Evolutionary conservation across 75 land plant genomes (phyloP).

Genomic region (Sequoiadendron giganteum): DNA sequence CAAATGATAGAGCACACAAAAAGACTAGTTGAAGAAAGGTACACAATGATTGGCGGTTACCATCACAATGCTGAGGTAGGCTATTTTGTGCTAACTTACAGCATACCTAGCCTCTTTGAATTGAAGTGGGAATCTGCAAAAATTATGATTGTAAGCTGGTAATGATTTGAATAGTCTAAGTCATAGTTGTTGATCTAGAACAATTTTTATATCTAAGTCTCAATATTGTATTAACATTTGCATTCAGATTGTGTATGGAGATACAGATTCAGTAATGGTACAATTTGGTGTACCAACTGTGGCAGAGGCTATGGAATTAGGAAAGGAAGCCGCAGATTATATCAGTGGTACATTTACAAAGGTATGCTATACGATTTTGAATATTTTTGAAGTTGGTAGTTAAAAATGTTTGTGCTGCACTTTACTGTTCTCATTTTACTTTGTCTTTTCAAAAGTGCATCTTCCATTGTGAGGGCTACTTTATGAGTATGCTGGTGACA

Average conservation of each 20-base stretch:
- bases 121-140: not conserved
- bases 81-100: not conserved
- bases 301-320: slow-evolving; percentile 84
- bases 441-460: not conserved
- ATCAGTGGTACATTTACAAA: slow-evolving; percentile 93
- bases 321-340: slow-evolving; percentile 92
- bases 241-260: slow-evolving; percentile 92
- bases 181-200: not conserved
- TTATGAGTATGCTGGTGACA: not conserved
- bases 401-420: not conserved
- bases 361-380: slow-evolving; percentile 29
- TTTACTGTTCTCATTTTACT: not conserved
- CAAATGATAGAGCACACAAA: slow-evolving; percentile 99
- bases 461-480: not conserved
- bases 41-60: slow-evolving; percentile 64
- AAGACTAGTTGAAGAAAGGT: slow-evolving; percentile 92
- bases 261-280: slow-evolving; percentile 99
- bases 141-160: not conserved
- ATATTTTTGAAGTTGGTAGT: not conserved
- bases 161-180: slow-evolving; percentile 1
- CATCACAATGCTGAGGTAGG: slow-evolving; percentile 81
- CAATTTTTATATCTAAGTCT: not conserved
- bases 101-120: not conserved
- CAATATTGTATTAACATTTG: not conserved
- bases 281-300: slow-evolving; percentile 92